Conservation (phyloP, 345 rosid genomes). For the Corchorus capsularis region DNA sequence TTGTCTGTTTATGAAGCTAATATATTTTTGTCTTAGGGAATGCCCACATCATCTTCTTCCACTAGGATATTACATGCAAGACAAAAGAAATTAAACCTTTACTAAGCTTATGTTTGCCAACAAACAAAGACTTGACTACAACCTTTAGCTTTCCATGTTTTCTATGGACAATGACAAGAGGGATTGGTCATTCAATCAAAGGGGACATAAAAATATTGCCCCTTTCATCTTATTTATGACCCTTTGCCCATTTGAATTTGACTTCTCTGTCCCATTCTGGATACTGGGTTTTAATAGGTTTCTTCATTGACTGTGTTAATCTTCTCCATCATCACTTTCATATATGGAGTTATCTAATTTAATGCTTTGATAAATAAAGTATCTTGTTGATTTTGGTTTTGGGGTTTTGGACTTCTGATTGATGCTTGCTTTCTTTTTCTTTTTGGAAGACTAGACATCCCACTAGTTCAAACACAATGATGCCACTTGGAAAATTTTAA, state of each 20-base stretch:
- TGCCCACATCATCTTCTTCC: slow-evolving; percentile 25
- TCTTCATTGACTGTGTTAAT: background rate
- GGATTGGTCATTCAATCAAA: slow-evolving; percentile 10
- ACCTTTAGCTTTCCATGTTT: slow-evolving; percentile 25
- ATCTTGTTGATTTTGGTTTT: background rate
- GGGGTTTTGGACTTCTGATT: slow-evolving; percentile 3
- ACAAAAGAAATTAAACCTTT: slow-evolving; percentile 34
- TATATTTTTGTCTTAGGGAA: slow-evolving; percentile 21
- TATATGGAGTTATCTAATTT: background rate
- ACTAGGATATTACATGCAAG: slow-evolving; percentile 21
- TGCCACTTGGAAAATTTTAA: background rate
- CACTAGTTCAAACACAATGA: slow-evolving; percentile 22
- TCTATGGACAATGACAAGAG: slow-evolving; percentile 26
- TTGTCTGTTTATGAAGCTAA: slow-evolving; percentile 50
- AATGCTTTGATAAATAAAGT: slow-evolving; percentile 8
- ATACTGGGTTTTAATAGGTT: slow-evolving; percentile 1
- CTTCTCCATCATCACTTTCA: background rate
- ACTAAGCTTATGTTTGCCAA: slow-evolving; percentile 20
- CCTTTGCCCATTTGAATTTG: slow-evolving; percentile 10
- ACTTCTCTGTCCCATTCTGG: slow-evolving; percentile 11
- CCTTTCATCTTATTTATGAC: slow-evolving; percentile 14
- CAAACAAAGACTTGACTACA: slow-evolving; percentile 18
- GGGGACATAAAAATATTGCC: background rate
- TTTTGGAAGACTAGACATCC: slow-evolving; percentile 16
- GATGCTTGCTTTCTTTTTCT: background rate